Evolutionary conservation across 1,284 basidiomycete genomes (phyloP).

Genomic region (Pseudozyma hubeiensis): DNA sequence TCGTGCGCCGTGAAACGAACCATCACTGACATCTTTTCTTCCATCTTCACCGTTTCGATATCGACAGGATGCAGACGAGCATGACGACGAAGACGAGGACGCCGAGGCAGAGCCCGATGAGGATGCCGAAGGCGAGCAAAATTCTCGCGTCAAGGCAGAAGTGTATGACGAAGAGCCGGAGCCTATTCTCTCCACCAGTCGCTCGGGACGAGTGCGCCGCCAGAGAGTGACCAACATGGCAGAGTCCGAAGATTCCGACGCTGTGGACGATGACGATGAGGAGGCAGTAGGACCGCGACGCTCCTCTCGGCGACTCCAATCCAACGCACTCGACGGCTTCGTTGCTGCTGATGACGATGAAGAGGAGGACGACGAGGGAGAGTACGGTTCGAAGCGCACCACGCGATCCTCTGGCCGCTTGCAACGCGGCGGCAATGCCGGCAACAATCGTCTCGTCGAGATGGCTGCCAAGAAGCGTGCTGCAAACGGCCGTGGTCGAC

Average conservation of each 20-base stretch:
- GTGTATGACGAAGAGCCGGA: conserved; percentile 29
- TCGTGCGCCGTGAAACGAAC: neutral
- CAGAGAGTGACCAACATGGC: conserved; percentile 20
- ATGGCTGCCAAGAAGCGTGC: conserved; percentile 50
- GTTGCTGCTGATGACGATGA: conserved; percentile 59
- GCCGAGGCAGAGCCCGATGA: conserved; percentile 36
- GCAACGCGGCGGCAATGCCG: conserved; percentile 25
- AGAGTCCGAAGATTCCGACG: conserved; percentile 35
- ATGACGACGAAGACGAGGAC: conserved; percentile 43
- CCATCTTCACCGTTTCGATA: neutral
- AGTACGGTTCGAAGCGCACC: conserved; percentile 36
- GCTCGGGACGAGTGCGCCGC: conserved; percentile 44
- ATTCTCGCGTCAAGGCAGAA: conserved; percentile 15
- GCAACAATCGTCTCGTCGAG: conserved; percentile 32
- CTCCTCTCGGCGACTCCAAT: conserved; percentile 20
- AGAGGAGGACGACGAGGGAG: conserved; percentile 59
- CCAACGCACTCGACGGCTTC: conserved; percentile 52
- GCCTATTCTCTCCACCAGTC: conserved; percentile 26
- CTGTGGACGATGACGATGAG: conserved; percentile 41
- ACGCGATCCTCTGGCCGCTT: conserved; percentile 35
- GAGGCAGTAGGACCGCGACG: conserved; percentile 18
- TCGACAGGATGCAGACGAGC: conserved; percentile 26
- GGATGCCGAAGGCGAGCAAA: conserved; percentile 28
- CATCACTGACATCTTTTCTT: conserved; percentile 12
- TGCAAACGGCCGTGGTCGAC: conserved; percentile 25